Evolutionary conservation across 2,329 filamentous ascomycete species (phyloP).

Genomic region (Fusarium setosum): DNA sequence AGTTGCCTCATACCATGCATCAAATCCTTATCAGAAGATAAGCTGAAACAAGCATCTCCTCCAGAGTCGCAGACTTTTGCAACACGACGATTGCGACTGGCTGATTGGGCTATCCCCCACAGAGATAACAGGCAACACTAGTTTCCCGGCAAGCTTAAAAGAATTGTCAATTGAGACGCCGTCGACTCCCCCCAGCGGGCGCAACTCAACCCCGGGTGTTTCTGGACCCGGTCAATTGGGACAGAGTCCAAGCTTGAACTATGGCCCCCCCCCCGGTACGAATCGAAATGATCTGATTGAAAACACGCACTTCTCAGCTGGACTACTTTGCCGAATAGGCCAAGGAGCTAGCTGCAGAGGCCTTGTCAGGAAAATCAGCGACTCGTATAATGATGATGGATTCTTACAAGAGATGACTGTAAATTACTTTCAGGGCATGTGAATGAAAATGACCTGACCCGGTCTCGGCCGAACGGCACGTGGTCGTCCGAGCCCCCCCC

Average conservation of each 20-base stretch:
- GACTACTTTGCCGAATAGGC: background rate
- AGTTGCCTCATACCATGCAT: background rate
- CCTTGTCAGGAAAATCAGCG: background rate
- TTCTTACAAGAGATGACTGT: background rate
- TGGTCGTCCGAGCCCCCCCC: constrained; percentile 22
- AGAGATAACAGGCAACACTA: constrained; percentile 19
- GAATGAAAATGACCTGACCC: background rate
- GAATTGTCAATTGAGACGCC: background rate
- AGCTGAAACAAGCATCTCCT: constrained; percentile 13
- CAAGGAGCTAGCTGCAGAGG: background rate
- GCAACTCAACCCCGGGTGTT: background rate
- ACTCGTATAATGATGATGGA: background rate
- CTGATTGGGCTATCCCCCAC: constrained; percentile 3
- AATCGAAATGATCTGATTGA: constrained; percentile 24
- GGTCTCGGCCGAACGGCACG: constrained; percentile 15
- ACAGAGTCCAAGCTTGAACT: background rate
- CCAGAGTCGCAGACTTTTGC: constrained; percentile 2
- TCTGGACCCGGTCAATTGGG: too few species aligned
- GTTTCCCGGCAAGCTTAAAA: background rate
- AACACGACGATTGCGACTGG: constrained; percentile 24
- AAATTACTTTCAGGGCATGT: background rate
- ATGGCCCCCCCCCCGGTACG: background rate
- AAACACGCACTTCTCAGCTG: background rate
- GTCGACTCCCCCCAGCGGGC: constrained; percentile 14
- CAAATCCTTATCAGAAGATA: constrained; percentile 35